A percentile compares a stretch with the other conserved stretches of the same genome.
Evolutionary conservation across 352 stramenopile species (phyloP).

Genomic region (Phytophthora quininea): DNA sequence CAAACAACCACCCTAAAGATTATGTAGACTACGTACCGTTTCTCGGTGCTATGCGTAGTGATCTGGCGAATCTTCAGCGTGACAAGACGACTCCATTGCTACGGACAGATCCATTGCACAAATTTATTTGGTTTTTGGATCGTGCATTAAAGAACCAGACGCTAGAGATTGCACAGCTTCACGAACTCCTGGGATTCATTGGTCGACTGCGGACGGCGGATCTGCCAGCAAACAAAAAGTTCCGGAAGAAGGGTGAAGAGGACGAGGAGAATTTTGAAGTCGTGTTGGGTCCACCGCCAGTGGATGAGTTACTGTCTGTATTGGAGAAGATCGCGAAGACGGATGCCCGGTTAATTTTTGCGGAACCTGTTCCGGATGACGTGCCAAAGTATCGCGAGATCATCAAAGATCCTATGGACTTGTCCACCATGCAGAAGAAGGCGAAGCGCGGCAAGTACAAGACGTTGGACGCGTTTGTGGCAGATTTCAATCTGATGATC

Average conservation of each 20-base stretch:
- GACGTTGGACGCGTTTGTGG: constrained; percentile 74
- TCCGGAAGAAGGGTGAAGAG: constrained; percentile 75
- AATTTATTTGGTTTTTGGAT: constrained; percentile 91
- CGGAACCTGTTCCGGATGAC: constrained; percentile 83
- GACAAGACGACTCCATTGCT: constrained; percentile 77
- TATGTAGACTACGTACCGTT: constrained; percentile 88
- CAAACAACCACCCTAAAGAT: constrained; percentile 68
- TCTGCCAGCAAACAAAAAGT: constrained; percentile 77
- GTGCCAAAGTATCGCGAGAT: constrained; percentile 86
- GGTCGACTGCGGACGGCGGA: constrained; percentile 73
- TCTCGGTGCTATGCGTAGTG: constrained; percentile 75
- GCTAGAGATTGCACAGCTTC: constrained; percentile 67
- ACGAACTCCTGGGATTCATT: constrained; percentile 75
- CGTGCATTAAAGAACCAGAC: constrained; percentile 79
- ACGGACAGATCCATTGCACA: constrained; percentile 81
- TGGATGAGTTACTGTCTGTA: constrained; percentile 69
- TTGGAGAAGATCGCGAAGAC: constrained; percentile 85
- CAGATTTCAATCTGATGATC: constrained; percentile 89
- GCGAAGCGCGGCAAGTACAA: constrained; percentile 84
- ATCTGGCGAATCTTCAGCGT: constrained; percentile 82
- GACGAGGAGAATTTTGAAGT: constrained; percentile 87
- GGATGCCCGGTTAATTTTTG: constrained; percentile 82
- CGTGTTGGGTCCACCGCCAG: constrained; percentile 72
- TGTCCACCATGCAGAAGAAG: constrained; percentile 85
- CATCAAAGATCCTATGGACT: constrained; percentile 87